Base-by-base conservation (phyloP, 345 rosid genomes). In the Melaleuca alternifolia region DNA sequence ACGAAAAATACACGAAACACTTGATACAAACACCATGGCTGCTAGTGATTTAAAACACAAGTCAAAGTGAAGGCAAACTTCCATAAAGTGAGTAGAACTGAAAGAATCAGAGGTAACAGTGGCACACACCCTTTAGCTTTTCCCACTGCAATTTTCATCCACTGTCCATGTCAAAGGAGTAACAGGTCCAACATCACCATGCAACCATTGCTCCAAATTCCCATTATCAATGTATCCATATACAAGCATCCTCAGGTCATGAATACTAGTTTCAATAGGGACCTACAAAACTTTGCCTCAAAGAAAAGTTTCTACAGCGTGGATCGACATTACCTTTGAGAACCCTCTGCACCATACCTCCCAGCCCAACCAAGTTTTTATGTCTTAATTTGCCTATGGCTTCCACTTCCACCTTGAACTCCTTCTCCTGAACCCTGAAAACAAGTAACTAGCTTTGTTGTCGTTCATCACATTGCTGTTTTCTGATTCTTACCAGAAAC, bases 121-220 rank as follows among this genome's bases (percentile, higher is more conserved):
- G 54, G 50, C 59, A 54, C 85, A 13, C 53, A 96, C 99, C 97
- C 98, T 93, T 97, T 97, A 15, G 98, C 98, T 56, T 98, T 95
- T 85, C 99, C 98, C 46, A 93, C 92, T 24, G 98, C 98, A 71
- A 97, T 95, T 91, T 93, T 97, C 96, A 95, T 96, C 33, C 93
- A 1, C 96, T 90, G 87, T 95, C 99, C 99, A 97, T 5, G 96
- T 94, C 30, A 97, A 91, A 52, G 98, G 99, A 90, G 98, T 95
- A 46, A 92, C 90, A 3, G 97, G 93, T 54, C 98, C 99, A 20
- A 96, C 96, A 84, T 95, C 98, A 85, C 99, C 98, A 37, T 97
- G 99, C n/a, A 97, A 84, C 99, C 99, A 96, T 85, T 96, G 98
- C 94, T 97, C 99, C 93, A 97, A 91, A 91, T 96, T 97, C 56